These are phyloP conservation scores for Vitis hybrid DNA, from an alignment of 177 flowering plant genomes.

Conservation along the genomic window DNA sequence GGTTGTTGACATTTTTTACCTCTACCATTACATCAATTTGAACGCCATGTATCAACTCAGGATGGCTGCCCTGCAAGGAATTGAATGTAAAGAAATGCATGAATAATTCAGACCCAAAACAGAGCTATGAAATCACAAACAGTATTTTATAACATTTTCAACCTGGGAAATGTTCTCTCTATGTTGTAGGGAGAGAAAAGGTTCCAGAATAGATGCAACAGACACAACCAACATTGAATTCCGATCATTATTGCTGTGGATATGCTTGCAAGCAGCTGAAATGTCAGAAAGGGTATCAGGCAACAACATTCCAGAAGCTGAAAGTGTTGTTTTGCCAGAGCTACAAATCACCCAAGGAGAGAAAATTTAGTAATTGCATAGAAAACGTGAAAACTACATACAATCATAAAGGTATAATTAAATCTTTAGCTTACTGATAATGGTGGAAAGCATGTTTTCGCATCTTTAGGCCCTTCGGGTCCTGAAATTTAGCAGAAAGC, in stretches of 20 bases:
- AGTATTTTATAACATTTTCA: neutral
- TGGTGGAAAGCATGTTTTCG: conserved; percentile 80
- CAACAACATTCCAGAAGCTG: conserved; percentile 81
- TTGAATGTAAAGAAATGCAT: conserved; percentile 11
- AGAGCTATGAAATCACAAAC: neutral
- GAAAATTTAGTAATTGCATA: neutral
- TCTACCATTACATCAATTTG: conserved; percentile 73
- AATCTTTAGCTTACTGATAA: conserved; percentile 51
- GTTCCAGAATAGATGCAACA: conserved; percentile 79
- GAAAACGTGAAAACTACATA: neutral
- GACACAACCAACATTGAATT: conserved; percentile 50
- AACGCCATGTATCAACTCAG: conserved; percentile 64
- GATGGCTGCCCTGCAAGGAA: conserved; percentile 35
- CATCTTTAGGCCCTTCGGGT: conserved; percentile 92
- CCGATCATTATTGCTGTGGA: conserved; percentile 6
- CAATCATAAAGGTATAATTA: neutral
- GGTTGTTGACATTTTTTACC: conserved; percentile 29
- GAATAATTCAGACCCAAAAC: conserved; percentile 9
- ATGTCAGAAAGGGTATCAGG: conserved; percentile 37
- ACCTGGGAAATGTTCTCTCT: conserved; percentile 42
- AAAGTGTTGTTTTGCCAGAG: conserved; percentile 80
- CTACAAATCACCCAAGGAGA: conserved; percentile 27
- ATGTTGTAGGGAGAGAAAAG: conserved; percentile 54
- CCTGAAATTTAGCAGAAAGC: conserved; percentile 40
- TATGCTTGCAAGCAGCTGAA: conserved; percentile 20